phyloP scores from a whole-genome alignment of 1,139 yeast species.

The Candida anutae region DNA sequence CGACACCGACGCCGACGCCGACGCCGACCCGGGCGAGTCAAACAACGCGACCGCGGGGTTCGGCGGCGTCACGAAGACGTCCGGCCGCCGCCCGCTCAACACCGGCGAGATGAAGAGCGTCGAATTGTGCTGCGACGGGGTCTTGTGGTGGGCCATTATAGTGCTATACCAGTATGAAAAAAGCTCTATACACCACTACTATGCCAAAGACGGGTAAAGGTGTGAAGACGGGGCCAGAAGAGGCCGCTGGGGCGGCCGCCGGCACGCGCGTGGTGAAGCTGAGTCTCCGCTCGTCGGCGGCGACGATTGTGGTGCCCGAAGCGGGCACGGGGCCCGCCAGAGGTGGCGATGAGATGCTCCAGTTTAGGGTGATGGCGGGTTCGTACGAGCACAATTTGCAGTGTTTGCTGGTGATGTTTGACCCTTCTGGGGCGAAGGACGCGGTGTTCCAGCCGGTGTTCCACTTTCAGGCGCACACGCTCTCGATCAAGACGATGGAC shows the following conservation, averaged over 20 bases:
- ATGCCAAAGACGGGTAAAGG: too few species aligned
- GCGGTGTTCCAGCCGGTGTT: slow-evolving; percentile 87
- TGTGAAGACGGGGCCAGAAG: too few species aligned
- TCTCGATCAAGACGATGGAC: slow-evolving; percentile 80
- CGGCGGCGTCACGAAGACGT: slow-evolving; percentile 50
- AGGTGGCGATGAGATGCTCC: slow-evolving; percentile 14
- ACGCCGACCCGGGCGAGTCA: slow-evolving; percentile 37
- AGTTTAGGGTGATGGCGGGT: slow-evolving; percentile 81
- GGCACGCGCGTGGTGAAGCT: not conserved
- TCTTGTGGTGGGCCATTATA: too few species aligned
- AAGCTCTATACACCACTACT: too few species aligned
- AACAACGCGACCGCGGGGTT: slow-evolving; percentile 37
- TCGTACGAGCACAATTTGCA: slow-evolving; percentile 91
- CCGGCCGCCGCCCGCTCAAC: slow-evolving; percentile 39
- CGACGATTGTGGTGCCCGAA: slow-evolving; percentile 1
- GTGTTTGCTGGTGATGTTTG: slow-evolving; percentile 68
- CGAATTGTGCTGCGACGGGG: slow-evolving; percentile 49
- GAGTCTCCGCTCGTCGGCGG: slow-evolving; percentile 1
- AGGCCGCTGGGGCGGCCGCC: too few species aligned
- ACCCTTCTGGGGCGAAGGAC: slow-evolving; percentile 15
- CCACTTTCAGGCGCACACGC: slow-evolving; percentile 91
- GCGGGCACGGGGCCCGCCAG: not conserved
- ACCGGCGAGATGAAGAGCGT: slow-evolving; percentile 58
- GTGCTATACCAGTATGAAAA: too few species aligned
- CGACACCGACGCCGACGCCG: slow-evolving; percentile 17